phyloP scores from a whole-genome alignment of 208 protist species.

The Acanthamoeba castellanii region DNA sequence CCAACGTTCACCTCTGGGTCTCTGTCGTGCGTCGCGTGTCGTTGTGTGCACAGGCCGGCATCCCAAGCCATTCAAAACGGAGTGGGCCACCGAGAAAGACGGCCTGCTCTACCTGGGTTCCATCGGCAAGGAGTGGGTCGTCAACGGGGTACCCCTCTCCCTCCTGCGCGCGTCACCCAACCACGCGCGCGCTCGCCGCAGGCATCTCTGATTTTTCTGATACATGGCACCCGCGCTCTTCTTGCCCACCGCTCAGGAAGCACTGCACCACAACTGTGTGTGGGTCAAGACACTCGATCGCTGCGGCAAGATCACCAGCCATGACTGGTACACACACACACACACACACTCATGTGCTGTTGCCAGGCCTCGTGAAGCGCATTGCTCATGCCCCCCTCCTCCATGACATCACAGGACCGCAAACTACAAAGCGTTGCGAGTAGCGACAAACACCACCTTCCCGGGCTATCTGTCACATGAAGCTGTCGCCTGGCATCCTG shows the following conservation, averaged over 20 bases:
- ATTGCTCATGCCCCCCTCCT: neutral
- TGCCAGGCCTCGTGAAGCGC: neutral
- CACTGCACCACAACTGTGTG: conserved; percentile 76
- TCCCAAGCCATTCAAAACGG: conserved; percentile 78
- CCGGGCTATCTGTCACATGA: conserved; percentile 85
- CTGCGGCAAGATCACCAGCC: conserved; percentile 64
- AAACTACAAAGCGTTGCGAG: conserved; percentile 78
- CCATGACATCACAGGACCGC: conserved; percentile 8
- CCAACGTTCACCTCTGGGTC: neutral
- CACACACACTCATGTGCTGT: neutral
- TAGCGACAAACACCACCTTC: conserved; percentile 75
- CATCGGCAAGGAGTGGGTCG: conserved; percentile 86
- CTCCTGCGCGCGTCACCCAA: neutral
- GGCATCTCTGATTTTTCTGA: too few relatives aligned
- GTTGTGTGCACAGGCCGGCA: neutral
- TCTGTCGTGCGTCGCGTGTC: neutral
- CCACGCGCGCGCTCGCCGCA: neutral
- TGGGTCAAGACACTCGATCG: conserved; percentile 81
- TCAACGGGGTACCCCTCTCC: conserved; percentile 45
- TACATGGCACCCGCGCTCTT: too few relatives aligned
- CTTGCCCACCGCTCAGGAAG: neutral
- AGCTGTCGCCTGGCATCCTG: conserved; percentile 72
- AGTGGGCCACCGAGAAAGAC: conserved; percentile 86
- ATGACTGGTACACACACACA: conserved; percentile 74
- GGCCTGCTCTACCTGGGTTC: conserved; percentile 82